Conservation (phyloP, 139 green algal species). For the Eudorina sp. region DNA sequence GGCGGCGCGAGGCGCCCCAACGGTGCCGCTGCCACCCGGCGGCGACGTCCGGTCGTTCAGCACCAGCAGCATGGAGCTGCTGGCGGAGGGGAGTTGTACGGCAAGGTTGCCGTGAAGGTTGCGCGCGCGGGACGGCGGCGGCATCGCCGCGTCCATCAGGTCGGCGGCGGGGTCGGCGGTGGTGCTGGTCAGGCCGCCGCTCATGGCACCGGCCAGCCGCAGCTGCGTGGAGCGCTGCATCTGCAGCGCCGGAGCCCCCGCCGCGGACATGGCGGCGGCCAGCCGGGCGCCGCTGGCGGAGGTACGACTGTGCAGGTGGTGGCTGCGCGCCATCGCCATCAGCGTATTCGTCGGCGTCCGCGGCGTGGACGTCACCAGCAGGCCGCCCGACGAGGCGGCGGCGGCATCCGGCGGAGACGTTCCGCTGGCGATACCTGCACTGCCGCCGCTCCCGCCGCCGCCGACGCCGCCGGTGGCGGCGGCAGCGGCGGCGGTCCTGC, state of each 20-base stretch:
- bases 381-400: neutral
- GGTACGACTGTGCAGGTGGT: too few species aligned
- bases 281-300: neutral
- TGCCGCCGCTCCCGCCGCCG: neutral
- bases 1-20: neutral
- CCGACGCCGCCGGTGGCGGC: neutral
- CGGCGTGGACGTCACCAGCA: neutral
- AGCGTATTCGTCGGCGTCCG: neutral
- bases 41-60: neutral
- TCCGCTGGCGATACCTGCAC: neutral
- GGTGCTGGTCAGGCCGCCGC: neutral
- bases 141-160: neutral
- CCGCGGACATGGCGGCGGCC: neutral
- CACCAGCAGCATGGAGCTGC: neutral
- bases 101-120: neutral
- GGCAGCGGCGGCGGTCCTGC: neutral
- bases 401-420: neutral
- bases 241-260: neutral
- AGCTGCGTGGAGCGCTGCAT: neutral
- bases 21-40: neutral
- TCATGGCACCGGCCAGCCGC: neutral
- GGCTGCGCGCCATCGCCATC: too few species aligned
- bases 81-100: neutral
- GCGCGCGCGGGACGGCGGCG: too few species aligned
- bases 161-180: neutral